Percentiles rank a stretch among this genome's conserved stretches.
phyloP scores from a whole-genome alignment of 2,329 filamentous ascomycete species.

The Aspergillus chevalieri region DNA sequence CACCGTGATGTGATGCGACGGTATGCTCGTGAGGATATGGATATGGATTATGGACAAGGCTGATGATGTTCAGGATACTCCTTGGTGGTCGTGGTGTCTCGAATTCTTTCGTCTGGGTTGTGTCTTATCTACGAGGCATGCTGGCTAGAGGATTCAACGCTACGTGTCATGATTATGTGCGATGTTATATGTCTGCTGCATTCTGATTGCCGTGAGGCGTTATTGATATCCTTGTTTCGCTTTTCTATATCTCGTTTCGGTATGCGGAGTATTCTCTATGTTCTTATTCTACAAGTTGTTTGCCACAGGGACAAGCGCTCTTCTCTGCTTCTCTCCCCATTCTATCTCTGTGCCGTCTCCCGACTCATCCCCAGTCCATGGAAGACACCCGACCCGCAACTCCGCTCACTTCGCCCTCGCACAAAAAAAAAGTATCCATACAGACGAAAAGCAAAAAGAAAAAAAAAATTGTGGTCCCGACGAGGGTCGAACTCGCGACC shows the following conservation, averaged over 20 bases:
- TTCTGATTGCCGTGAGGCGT: neutral
- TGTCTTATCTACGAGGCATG: neutral
- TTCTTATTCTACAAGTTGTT: neutral
- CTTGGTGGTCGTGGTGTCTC: no score
- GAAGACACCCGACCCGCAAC: neutral
- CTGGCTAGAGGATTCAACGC: conserved; percentile 5
- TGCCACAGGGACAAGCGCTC: neutral
- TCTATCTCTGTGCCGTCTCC: neutral
- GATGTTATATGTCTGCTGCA: neutral
- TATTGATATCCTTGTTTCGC: neutral
- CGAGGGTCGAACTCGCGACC: conserved; percentile 12
- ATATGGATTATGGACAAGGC: neutral
- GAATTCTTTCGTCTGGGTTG: no score
- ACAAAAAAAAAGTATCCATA: neutral
- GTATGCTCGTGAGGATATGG: neutral
- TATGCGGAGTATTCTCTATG: no score
- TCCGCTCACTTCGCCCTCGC: neutral
- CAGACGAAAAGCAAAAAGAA: neutral
- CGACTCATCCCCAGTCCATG: neutral
- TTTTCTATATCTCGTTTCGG: neutral
- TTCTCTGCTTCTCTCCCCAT: neutral
- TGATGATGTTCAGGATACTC: neutral
- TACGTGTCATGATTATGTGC: conserved; percentile 1
- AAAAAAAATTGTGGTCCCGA: conserved; percentile 9
- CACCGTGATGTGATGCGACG: conserved; percentile 31